Evolutionary conservation across 2,329 filamentous ascomycete species (phyloP), one percentile per base, ranked within the genome.

Genomic region (Clarireedia paspali): DNA sequence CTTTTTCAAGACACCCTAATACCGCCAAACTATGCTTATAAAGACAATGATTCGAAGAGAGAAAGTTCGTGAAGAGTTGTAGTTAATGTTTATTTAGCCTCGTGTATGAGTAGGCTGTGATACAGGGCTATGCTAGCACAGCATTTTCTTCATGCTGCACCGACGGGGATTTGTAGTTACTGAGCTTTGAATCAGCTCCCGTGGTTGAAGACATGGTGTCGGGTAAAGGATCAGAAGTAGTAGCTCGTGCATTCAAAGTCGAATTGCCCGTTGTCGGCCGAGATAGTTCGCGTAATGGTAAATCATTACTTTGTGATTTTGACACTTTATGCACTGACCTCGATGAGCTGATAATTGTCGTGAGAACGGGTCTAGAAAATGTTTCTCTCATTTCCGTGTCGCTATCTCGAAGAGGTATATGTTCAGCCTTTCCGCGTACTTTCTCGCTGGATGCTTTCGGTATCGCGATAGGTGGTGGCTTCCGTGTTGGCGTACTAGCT

Each of bases 301-400:
- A 27, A 26, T 55, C 38, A 4, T 17, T 36, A 44, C 52, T 44
- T 24, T 44, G 46, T 24, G 46, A 42, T 30, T 36, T 24, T 4
- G 27, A 26, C 12, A 56, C n/a, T 17, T 60, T 59, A 15, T 59
- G 50, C 39, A 62, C 47, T 7, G 50, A 17, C 26, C 52, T 59
- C 3, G 65, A 66, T 0, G 66, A 66, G 48, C 63, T 66, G 9
- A 63, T 10, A 24, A 64, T 64, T 5, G 64, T 66, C 5, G 60
- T 47, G 9, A 66, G 48, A 30, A 59, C 42, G 7, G 66, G 65
- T 36, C 60, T 59, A 2, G 39, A 15, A 23, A 54, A 26, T 4
- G 48, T 40, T 56, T 67, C 61, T 15, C 50, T 50, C 59, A 64
- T 61, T 45, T 64, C 62, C 5, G 51, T 50, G 20, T 57, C 56